Base-by-base conservation (phyloP, 768 basidiomycete genomes). In the Porphyrellus cyaneotinctus region DNA sequence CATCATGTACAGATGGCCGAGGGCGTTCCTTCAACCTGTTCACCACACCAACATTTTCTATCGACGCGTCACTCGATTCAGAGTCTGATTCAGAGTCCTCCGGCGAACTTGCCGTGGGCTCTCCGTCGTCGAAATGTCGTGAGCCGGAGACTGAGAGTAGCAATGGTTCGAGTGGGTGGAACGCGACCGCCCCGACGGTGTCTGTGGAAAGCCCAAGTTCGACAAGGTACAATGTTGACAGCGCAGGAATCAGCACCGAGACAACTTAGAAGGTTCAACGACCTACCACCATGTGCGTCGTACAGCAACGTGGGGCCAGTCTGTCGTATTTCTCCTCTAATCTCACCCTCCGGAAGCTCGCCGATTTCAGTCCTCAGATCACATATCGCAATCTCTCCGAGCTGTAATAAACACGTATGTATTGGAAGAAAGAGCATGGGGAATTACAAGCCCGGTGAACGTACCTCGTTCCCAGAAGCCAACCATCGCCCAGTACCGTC, bases 101-200 rank as follows among this genome's bases (percentile, higher is more conserved):
- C 0, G 24, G 43, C 18, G 4, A 32, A 44, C 31, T 20, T 5
- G 14, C 32, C 11, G 22, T 20, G 17, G 18, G 9, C 6, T 6
- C 38, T 1, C 23, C 30, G 2, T 49, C 50, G 15, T 73, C 68
- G 60, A 88, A 88, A 65, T 87, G 82, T n/a, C 91, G 72, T 7
- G 92, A 91, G 2, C 92, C 92, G 0, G 90, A 86, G 1, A 78
- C 77, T 0, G 88, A 85, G 18, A 89, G 64, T 4, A 92, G 58
- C 3, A 73, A 46, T 0, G 90, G 72, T 11, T 73, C 71, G 24
- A 78, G 67, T 0, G 91, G 90, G 58, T 93, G 86, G 60, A 94
- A 88, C 1, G 79, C 69, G 1, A 88, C 82, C 1, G 85, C 83
- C 1, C 88, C 85, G 9, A 93, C 69, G 4, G 86, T 78, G 64